A percentile compares a stretch with the other conserved stretches of the same genome.
Evolutionary conservation across 176 grass and related monocot species (phyloP).

Genomic region (Eleusine indica): DNA sequence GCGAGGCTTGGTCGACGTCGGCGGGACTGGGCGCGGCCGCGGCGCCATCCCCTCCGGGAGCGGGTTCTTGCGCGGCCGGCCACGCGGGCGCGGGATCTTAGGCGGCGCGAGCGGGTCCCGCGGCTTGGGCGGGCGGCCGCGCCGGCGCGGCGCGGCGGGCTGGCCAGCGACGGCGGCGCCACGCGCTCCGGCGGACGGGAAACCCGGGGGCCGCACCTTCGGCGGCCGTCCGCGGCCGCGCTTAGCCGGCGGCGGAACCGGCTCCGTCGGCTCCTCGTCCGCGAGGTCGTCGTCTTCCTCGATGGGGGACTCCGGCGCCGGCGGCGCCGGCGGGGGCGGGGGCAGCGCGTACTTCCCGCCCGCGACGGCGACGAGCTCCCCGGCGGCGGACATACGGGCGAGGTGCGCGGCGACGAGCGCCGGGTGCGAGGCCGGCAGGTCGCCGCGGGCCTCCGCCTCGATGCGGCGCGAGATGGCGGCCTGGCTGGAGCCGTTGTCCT

Average conservation of each 20-base stretch:
- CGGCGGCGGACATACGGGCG: slow-evolving; percentile 59
- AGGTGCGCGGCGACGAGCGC: slow-evolving; percentile 69
- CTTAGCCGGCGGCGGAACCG: slow-evolving; percentile 33
- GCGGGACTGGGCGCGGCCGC: slow-evolving; percentile 34
- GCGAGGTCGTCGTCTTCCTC: neutral
- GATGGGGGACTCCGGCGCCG: slow-evolving; percentile 35
- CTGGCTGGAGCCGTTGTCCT: slow-evolving; percentile 63
- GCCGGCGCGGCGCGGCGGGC: slow-evolving; percentile 40
- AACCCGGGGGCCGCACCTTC: slow-evolving; percentile 47
- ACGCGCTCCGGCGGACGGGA: slow-evolving; percentile 10
- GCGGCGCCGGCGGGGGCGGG: neutral
- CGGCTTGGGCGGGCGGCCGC: slow-evolving; percentile 74
- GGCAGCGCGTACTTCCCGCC: slow-evolving; percentile 52
- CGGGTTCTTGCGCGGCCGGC: slow-evolving; percentile 73
- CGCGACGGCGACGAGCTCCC: slow-evolving; percentile 57
- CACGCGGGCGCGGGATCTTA: slow-evolving; percentile 73
- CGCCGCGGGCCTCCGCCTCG: slow-evolving; percentile 45
- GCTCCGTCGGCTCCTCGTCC: slow-evolving; percentile 9
- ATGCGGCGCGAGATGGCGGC: slow-evolving; percentile 64
- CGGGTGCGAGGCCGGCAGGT: slow-evolving; percentile 58
- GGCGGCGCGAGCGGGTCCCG: slow-evolving; percentile 60
- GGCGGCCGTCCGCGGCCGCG: slow-evolving; percentile 72
- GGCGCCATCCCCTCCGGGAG: slow-evolving; percentile 53
- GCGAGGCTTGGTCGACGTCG: slow-evolving; percentile 54
- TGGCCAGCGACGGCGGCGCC: neutral